Base-by-base conservation (phyloP, 306 rosid genomes). In the Heteromeles arbutifolia region DNA sequence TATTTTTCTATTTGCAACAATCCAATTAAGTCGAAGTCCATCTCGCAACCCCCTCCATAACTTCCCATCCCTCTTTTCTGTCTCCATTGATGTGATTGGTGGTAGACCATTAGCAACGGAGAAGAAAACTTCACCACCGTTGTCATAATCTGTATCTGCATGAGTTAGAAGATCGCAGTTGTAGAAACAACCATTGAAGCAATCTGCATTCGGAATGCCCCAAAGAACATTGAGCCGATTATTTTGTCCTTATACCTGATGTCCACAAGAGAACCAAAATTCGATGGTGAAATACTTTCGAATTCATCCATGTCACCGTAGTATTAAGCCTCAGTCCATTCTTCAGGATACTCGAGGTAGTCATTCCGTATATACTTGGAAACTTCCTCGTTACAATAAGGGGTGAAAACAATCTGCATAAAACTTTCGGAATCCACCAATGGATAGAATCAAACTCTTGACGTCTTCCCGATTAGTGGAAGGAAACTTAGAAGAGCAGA, bases 251-350 rank as follows among this genome's bases (percentile, higher is more conserved):
- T 93, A 37, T 88, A 88, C 82, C 86, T 83, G 24, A 93, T 84
- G 79, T 93, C 98, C 37, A 93, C 90, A 15, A 93, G 84, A 12
- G 97, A 93, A 80, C 89, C 91, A 78, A 91, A 89, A 85, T 93
- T 96, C 10, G 87, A 93, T 11, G 98, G 97, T 34, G 87, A 86
- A 68, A 83, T 67, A 72, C 84, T 79, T 69, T 87, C 86, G 7
- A 72, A 79, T 45, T 84, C 96, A 78, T 82, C 81, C 83, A 79
- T 75, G 74, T 91, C 97, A 44, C 93, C 93, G 2, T 91, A 93
- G 81, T 88, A 89, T 79, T 91, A 96, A 28, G 93, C 96, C 81
- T 91, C 96, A 1, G 93, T 87, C 98, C 93, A 93, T 73, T 93
- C 92, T 72, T 93, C 96, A 17, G 92, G 89, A 80, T 88, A 89